These are phyloP conservation scores for Areca catechu DNA, from an alignment of 176 grass and related monocot species.

Conservation along the genomic window DNA sequence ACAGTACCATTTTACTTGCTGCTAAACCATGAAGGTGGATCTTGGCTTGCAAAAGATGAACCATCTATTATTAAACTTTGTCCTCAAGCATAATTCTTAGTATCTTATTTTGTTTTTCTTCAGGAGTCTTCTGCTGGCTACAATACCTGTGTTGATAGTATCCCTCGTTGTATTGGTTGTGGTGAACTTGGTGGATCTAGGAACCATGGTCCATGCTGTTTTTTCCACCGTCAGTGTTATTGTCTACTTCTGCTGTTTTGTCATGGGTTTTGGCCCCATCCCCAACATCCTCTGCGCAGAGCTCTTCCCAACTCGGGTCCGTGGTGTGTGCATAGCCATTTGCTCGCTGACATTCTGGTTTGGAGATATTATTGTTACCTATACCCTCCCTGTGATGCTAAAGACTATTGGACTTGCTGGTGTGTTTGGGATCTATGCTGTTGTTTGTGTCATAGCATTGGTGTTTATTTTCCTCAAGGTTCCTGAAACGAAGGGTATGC, in stretches of 20 bases:
- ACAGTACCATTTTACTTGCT: no score
- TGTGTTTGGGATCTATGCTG: constrained; percentile 54
- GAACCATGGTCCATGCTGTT: constrained; percentile 43
- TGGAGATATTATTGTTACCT: constrained; percentile 68
- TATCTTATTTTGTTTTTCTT: constrained; percentile 8
- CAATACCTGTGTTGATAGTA: constrained; percentile 50
- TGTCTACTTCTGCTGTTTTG: constrained; percentile 74
- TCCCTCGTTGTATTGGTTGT: constrained; percentile 44
- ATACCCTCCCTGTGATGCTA: constrained; percentile 70
- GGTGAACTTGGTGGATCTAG: constrained; percentile 33
- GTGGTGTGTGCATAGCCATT: constrained; percentile 76
- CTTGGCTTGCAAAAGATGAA: no score
- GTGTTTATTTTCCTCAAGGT: constrained; percentile 55
- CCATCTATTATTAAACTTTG: not conserved
- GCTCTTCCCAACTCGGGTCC: constrained; percentile 76
- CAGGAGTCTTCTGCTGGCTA: constrained; percentile 64
- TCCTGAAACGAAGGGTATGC: constrained; percentile 80
- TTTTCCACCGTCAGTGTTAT: constrained; percentile 52
- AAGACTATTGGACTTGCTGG: constrained; percentile 31
- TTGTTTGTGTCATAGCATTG: constrained; percentile 53
- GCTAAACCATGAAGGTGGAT: no score
- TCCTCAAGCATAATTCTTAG: not conserved
- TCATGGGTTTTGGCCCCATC: constrained; percentile 85
- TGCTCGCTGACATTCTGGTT: constrained; percentile 84
- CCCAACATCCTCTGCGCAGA: constrained; percentile 79